A percentile compares a stretch with the other conserved stretches of the same genome.
phyloP scores from a whole-genome alignment of 768 basidiomycete genomes.

The Tylopilus vinaceipallidus region DNA sequence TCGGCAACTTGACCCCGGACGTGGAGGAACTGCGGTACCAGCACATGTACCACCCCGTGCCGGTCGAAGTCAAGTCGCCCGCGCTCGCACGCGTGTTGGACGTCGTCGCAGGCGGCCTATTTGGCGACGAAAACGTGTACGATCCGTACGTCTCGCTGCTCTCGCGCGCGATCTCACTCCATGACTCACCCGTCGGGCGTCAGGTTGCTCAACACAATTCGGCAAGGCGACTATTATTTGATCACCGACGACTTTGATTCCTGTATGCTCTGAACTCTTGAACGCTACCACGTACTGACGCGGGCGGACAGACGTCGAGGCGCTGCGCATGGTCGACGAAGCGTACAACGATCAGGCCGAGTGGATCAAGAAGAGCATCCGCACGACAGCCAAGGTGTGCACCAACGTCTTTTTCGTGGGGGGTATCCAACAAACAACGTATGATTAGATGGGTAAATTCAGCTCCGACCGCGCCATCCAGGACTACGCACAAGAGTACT shows the following conservation, averaged over 20 bases:
- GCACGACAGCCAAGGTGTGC: constrained; percentile 70
- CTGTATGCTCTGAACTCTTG: constrained; percentile 47
- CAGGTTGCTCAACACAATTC: constrained; percentile 73
- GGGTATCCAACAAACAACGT: constrained; percentile 32
- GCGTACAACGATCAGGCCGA: constrained; percentile 79
- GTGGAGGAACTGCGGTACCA: constrained; percentile 87
- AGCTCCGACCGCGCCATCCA: constrained; percentile 91
- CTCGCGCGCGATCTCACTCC: neutral
- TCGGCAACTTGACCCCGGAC: constrained; percentile 82
- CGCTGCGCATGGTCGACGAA: constrained; percentile 83
- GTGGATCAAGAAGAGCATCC: constrained; percentile 92
- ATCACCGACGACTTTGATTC: constrained; percentile 94
- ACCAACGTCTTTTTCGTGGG: constrained; percentile 66
- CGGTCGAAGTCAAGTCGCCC: constrained; percentile 81
- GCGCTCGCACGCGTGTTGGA: constrained; percentile 78
- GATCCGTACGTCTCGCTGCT: constrained; percentile 63
- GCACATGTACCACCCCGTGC: constrained; percentile 79
- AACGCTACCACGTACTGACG: neutral
- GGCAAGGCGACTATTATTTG: constrained; percentile 75
- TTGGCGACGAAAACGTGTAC: constrained; percentile 80
- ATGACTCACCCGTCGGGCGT: constrained; percentile 18
- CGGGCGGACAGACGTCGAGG: constrained; percentile 61
- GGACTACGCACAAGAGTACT: constrained; percentile 88
- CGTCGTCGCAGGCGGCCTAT: constrained; percentile 70
- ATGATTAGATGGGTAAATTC: constrained; percentile 87